Evolutionary conservation across 1,284 basidiomycete species (phyloP).

Genomic region (Sporisorium iseilematis-ciliati): DNA sequence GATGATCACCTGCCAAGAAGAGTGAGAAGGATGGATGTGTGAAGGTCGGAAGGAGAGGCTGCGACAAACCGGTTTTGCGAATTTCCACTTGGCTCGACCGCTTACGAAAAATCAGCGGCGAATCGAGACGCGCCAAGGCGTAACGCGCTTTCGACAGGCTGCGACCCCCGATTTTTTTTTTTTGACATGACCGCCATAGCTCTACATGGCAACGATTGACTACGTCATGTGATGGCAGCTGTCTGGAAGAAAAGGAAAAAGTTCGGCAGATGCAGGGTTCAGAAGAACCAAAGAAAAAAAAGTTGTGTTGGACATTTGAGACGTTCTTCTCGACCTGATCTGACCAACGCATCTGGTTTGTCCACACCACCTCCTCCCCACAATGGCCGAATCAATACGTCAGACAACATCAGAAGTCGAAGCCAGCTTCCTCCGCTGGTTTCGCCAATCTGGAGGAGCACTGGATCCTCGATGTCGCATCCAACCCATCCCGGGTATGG

Average conservation of each 20-base stretch:
- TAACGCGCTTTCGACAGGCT: conserved; percentile 12
- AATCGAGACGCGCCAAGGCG: conserved; percentile 4
- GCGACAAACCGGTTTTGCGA: neutral
- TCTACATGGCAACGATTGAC: too few relatives aligned
- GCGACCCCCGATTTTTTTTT: too few relatives aligned
- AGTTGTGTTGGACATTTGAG: neutral
- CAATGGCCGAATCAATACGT: conserved; percentile 11
- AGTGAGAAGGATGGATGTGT: conserved; percentile 1
- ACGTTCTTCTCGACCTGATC: neutral
- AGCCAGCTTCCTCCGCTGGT: conserved; percentile 70
- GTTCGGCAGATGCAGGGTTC: conserved; percentile 15
- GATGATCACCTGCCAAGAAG: neutral
- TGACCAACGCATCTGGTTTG: too few relatives aligned
- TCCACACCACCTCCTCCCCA: neutral
- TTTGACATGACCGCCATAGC: neutral
- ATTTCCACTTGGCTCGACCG: conserved; percentile 11
- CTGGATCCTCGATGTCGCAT: conserved; percentile 72
- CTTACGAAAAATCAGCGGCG: neutral
- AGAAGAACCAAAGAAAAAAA: neutral
- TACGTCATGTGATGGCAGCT: too few relatives aligned
- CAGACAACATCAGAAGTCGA: conserved; percentile 47
- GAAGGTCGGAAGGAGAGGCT: conserved; percentile 1
- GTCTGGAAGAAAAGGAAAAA: conserved; percentile 20
- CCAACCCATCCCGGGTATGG: conserved; percentile 74
- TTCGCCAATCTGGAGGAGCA: conserved; percentile 67